Evolutionary conservation across 140 eudicot species (phyloP).

Genomic region (Oenanthe javanica): DNA sequence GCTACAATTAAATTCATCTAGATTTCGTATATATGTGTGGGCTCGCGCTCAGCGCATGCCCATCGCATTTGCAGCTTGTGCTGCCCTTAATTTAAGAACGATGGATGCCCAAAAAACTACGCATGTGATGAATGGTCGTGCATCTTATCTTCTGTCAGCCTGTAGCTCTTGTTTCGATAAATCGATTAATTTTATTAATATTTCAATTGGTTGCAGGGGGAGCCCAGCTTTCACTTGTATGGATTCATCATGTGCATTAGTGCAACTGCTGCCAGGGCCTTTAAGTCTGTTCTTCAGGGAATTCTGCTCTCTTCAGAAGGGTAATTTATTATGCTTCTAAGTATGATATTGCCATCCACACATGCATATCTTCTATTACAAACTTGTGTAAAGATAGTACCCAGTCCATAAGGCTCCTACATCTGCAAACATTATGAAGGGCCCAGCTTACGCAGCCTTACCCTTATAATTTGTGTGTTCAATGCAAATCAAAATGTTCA

Average conservation of each 20-base stretch:
- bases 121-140: not conserved
- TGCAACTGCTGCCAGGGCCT: conserved; percentile 98
- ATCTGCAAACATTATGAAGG: not conserved
- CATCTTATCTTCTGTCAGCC: not conserved
- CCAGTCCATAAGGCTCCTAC: not conserved
- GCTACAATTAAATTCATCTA: not conserved
- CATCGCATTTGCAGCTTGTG: not conserved
- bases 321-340: conserved; percentile 30
- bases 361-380: not conserved
- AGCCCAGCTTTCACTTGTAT: conserved; percentile 89
- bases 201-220: conserved; percentile 55
- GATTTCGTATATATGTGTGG: not conserved
- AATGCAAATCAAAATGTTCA: not conserved
- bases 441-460: not conserved
- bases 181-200: no score
- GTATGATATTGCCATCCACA: not conserved
- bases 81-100: not conserved
- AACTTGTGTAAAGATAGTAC: not conserved
- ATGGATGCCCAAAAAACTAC: not conserved
- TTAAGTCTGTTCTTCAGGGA: conserved; percentile 98
- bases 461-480: not conserved
- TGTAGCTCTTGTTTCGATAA: not conserved
- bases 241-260: conserved; percentile 97
- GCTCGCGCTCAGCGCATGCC: not conserved
- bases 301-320: conserved; percentile 90